Percentiles rank a stretch among this genome's conserved stretches.
Conservation (phyloP, 75 land plant genomes). For the Gnetum montanum region DNA sequence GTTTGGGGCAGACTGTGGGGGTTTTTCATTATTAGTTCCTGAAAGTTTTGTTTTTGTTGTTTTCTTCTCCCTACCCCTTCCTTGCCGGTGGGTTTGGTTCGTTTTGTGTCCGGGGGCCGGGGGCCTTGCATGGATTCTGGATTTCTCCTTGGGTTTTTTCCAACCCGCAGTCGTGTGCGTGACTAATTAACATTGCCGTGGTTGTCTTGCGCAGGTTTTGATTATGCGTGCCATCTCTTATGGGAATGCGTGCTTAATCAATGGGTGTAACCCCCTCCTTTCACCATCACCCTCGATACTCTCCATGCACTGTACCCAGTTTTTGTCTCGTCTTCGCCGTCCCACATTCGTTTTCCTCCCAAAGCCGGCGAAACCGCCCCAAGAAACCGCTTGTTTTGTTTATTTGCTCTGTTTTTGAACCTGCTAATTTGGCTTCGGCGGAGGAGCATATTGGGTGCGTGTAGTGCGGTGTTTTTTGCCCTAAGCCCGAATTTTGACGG, state of each 20-base stretch:
- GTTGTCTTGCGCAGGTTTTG: not conserved
- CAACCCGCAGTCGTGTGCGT: no score
- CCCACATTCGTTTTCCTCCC: not conserved
- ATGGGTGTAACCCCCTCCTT: no score
- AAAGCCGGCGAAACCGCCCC: no score
- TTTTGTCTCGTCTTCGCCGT: not conserved
- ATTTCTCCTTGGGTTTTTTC: not conserved
- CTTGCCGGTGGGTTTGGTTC: not conserved
- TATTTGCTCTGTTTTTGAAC: not conserved
- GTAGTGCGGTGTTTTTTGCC: not conserved
- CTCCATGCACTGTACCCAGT: not conserved
- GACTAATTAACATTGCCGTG: not conserved
- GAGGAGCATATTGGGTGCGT: not conserved
- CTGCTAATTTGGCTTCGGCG: not conserved
- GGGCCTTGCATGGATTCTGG: not conserved
- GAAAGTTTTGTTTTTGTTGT: no score
- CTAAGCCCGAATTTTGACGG: not conserved
- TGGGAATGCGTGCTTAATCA: slow-evolving; percentile 4
- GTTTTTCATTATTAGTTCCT: no score
- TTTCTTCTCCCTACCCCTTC: no score
- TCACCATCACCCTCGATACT: slow-evolving; percentile 13
- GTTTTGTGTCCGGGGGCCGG: no score
- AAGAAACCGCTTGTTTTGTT: no score
- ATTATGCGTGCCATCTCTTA: not conserved
- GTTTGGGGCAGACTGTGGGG: no score